phyloP scores from a whole-genome alignment of 306 rosid genomes.

The Datisca glomerata region DNA sequence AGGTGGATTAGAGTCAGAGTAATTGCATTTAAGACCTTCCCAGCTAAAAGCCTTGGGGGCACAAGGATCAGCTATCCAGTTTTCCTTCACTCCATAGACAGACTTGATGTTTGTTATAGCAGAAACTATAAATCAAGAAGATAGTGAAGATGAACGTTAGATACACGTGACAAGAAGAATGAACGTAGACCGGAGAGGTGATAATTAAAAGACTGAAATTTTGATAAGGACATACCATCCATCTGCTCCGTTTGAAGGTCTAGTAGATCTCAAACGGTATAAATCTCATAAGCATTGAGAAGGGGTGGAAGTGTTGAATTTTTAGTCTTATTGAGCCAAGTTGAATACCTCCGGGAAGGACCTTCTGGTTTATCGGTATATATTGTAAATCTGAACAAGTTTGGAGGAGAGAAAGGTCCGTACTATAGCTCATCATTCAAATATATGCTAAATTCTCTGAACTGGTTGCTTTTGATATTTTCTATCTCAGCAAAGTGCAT shows the following conservation, averaged over 20 bases:
- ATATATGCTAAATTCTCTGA: too few species aligned
- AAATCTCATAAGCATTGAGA: constrained; percentile 12
- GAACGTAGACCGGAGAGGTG: not conserved
- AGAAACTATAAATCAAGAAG: constrained; percentile 13
- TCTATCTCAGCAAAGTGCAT: too few species aligned
- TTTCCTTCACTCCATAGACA: constrained; percentile 15
- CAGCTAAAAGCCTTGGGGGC: constrained; percentile 21
- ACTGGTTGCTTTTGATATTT: too few species aligned
- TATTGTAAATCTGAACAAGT: not conserved
- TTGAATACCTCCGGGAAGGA: not conserved
- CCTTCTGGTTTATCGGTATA: not conserved
- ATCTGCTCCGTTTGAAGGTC: constrained; percentile 6
- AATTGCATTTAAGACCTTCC: constrained; percentile 33
- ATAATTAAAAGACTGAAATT: too few species aligned
- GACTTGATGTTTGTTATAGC: constrained; percentile 25
- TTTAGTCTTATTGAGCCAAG: not conserved
- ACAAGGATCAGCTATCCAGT: constrained; percentile 49
- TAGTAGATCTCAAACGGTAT: not conserved
- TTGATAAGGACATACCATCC: constrained; percentile 7
- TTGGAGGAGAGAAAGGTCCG: too few species aligned
- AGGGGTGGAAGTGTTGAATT: constrained; percentile 15
- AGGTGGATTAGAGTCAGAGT: constrained; percentile 16
- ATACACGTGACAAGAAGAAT: not conserved
- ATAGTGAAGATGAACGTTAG: not conserved
- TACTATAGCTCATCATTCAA: too few species aligned